Percentiles rank a stretch among this genome's conserved stretches.
Conservation (phyloP, 208 protist species). For the Herpetomonas tarakana region DNA sequence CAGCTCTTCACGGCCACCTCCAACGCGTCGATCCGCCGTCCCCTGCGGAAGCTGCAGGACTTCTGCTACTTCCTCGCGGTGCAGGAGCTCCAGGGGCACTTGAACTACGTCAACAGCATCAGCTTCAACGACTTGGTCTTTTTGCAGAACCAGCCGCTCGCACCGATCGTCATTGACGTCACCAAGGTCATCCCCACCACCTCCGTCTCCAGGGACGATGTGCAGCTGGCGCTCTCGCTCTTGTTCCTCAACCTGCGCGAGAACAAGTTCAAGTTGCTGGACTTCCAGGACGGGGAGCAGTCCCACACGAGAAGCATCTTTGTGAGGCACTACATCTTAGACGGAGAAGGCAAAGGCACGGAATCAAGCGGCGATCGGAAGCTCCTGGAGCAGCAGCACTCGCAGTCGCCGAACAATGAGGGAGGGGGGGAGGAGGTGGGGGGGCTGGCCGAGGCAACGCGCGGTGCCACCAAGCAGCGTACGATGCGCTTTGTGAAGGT, state of each 20-base stretch:
- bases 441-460: neutral
- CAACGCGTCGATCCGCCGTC: slow-evolving; percentile 52
- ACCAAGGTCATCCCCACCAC: slow-evolving; percentile 9
- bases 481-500: slow-evolving; percentile 79
- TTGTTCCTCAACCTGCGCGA: slow-evolving; percentile 74
- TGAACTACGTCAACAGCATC: slow-evolving; percentile 86
- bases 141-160: slow-evolving; percentile 66
- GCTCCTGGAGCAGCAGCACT: neutral
- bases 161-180: slow-evolving; percentile 48
- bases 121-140: slow-evolving; percentile 84
- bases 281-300: slow-evolving; percentile 49
- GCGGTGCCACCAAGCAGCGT: neutral
- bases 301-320: slow-evolving; percentile 70
- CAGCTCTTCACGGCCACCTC: slow-evolving; percentile 80
- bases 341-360: slow-evolving; percentile 16
- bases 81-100: slow-evolving; percentile 83
- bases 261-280: slow-evolving; percentile 84
- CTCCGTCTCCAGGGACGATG: slow-evolving; percentile 3
- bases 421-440: neutral
- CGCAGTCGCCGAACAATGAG: neutral
- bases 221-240: slow-evolving; percentile 47
- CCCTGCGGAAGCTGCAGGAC: slow-evolving; percentile 76
- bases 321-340: slow-evolving; percentile 80
- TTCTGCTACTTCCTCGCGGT: slow-evolving; percentile 86
- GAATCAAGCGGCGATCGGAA: neutral